Base-by-base conservation (phyloP, 2,329 filamentous ascomycete species). In the Mycocentrospora acerina region DNA sequence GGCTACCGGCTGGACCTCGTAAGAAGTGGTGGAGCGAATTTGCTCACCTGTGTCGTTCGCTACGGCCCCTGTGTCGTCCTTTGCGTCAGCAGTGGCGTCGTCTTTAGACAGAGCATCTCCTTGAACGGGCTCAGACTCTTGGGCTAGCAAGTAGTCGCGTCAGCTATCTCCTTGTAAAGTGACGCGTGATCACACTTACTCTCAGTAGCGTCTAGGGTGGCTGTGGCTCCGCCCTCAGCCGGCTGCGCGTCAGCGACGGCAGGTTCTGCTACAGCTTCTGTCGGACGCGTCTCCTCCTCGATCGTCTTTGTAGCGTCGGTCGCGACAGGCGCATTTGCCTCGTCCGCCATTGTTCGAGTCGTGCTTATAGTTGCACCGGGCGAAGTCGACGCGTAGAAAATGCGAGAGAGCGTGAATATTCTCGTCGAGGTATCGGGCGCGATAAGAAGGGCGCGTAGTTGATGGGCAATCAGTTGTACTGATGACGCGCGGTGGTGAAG, bases 401-500 rank as follows among this genome's bases (percentile, higher is more conserved):
- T 46, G 51, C 44, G 41, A 42, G 44, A 44, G 43, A 38, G 51
- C 54, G 60, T 57, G 64, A 66, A 59, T 51, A 59, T 46, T 45
- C 44, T 53, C 42, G 45, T 40, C 42, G 50, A 46, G 40, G 35
- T 47, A 51, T 53, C 33, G 44, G 37, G 48, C 50, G 55, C 58
- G 51, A 60, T 51, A 42, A 31, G 48, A 49, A 43, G 53, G 37
- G 44, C 37, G 45, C 49, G 55, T 51, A 37, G 47, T 55, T 65
- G 63, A 67, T 67, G 64, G 46, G 43, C 35, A 48, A 46, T 35
- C 29, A 45, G 34, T 32, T 46, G 45, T 51, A 42, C 46, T 62
- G 64, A 68, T 68, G 66, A 48, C 45, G 55, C 48, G 55, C 50
- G 61, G 62, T 66, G 62, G 53, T 44, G 57, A 51, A 44, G 59